Percentiles rank a stretch among this genome's conserved stretches.
Evolutionary conservation across 345 rosid species (phyloP).

Genomic region (Euphorbia peplus): DNA sequence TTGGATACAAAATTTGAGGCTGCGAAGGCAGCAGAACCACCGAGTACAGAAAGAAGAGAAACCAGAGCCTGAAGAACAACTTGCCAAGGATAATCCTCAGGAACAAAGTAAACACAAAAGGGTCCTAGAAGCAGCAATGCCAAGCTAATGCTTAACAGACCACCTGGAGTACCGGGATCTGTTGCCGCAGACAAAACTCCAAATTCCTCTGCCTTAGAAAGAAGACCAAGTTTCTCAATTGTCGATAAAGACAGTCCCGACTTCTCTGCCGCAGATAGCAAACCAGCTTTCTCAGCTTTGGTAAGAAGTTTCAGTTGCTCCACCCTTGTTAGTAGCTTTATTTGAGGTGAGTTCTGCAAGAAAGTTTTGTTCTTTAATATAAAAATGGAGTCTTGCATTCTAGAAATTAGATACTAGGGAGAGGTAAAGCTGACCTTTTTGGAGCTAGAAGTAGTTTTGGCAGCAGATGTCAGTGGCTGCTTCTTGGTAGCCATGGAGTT

Average conservation of each 20-base stretch:
- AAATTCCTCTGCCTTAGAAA: conserved; percentile 84
- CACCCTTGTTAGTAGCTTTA: conserved; percentile 85
- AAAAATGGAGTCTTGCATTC: background rate
- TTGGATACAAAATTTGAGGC: conserved; percentile 74
- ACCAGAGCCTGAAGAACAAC: conserved; percentile 55
- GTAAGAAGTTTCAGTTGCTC: conserved; percentile 84
- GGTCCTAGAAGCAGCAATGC: conserved; percentile 79
- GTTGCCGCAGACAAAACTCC: conserved; percentile 90
- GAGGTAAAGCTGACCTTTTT: conserved; percentile 41
- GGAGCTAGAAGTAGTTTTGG: conserved; percentile 51
- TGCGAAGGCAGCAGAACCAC: conserved; percentile 90
- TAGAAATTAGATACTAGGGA: background rate
- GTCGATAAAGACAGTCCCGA: conserved; percentile 75
- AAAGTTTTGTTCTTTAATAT: too few species aligned
- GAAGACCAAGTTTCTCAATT: conserved; percentile 88
- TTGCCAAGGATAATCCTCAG: conserved; percentile 76
- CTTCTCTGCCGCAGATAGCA: conserved; percentile 87
- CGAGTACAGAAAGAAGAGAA: conserved; percentile 54
- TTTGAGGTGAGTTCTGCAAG: conserved; percentile 28
- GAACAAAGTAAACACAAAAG: conserved; percentile 63
- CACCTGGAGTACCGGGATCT: conserved; percentile 68
- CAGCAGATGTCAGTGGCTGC: conserved; percentile 51
- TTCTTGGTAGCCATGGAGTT: conserved; percentile 75
- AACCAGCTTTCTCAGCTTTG: conserved; percentile 88
- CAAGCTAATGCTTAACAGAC: conserved; percentile 57